phyloP scores from a whole-genome alignment of 2,329 filamentous ascomycete species.

The Colletotrichum tropicale region DNA sequence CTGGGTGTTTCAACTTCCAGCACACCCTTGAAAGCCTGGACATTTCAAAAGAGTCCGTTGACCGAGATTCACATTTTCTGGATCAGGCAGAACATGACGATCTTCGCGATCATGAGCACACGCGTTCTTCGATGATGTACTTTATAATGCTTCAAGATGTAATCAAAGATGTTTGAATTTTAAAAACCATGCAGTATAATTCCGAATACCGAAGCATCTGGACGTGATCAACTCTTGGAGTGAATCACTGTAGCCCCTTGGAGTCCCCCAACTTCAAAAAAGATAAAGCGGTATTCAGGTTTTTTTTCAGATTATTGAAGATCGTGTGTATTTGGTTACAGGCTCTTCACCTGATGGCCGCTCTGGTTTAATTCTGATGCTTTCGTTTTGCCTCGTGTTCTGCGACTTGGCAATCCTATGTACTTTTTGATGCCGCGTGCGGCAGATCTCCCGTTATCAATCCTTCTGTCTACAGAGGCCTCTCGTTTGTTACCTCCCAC shows the following conservation, averaged over 20 bases:
- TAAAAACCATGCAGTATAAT: too few relatives aligned
- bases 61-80: background rate
- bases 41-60: background rate
- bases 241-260: too few relatives aligned
- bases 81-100: too few relatives aligned
- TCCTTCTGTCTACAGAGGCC: background rate
- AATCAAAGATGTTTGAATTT: too few relatives aligned
- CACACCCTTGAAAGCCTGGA: too few relatives aligned
- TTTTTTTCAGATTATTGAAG: background rate
- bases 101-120: too few relatives aligned
- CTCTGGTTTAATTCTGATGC: background rate
- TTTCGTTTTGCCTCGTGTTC: background rate
- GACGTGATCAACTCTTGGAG: too few relatives aligned
- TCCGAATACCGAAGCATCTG: too few relatives aligned
- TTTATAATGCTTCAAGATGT: too few relatives aligned
- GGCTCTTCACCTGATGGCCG: background rate
- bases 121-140: too few relatives aligned
- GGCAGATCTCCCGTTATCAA: background rate
- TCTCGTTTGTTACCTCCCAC: too few relatives aligned
- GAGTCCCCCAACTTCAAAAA: background rate
- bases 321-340: background rate
- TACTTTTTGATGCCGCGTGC: background rate
- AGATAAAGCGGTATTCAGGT: background rate
- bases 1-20: too few relatives aligned
- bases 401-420: background rate